Evolutionary conservation across 768 basidiomycete species (phyloP).

Genomic region (Boletus insuetus): DNA sequence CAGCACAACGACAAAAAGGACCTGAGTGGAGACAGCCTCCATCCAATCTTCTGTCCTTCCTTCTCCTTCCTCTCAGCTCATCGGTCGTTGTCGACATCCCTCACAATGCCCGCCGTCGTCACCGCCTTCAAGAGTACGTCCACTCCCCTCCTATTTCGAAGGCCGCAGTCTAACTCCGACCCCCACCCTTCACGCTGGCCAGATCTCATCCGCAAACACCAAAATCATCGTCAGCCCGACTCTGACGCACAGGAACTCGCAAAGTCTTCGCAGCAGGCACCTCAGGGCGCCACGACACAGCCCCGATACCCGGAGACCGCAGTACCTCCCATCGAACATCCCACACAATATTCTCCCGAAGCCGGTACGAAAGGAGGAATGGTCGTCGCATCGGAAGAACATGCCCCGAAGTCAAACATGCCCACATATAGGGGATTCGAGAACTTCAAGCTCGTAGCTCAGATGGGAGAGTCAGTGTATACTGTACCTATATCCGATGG

Average conservation of each 20-base stretch:
- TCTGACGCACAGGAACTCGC: constrained; percentile 27
- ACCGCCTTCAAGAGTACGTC: constrained; percentile 84
- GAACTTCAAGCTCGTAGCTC: constrained; percentile 68
- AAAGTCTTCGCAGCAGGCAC: constrained; percentile 14
- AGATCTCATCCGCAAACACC: constrained; percentile 80
- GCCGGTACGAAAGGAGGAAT: constrained; percentile 7
- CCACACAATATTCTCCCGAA: constrained; percentile 29
- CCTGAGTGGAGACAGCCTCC: constrained; percentile 13
- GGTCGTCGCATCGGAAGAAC: constrained; percentile 72
- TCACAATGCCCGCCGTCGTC: constrained; percentile 68
- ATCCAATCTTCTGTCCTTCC: constrained; percentile 2
- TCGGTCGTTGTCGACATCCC: constrained; percentile 3
- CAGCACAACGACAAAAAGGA: constrained; percentile 31
- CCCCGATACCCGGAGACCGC: constrained; percentile 38
- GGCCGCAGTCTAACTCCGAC: constrained; percentile 18
- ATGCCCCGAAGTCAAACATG: constrained; percentile 71
- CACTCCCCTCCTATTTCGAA: constrained; percentile 1
- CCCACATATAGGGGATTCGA: constrained; percentile 86
- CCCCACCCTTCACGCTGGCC: constrained; percentile 15
- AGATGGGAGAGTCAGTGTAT: constrained; percentile 88
- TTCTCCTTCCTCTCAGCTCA: background rate
- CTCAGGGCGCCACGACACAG: constrained; percentile 30
- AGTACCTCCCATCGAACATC: constrained; percentile 35
- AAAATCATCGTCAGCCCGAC: constrained; percentile 51
- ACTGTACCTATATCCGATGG: background rate